Percentiles rank a stretch among this genome's conserved stretches.
Conservation (phyloP, 441 rosid genomes). For the Pelargonium myrrhifolium region DNA sequence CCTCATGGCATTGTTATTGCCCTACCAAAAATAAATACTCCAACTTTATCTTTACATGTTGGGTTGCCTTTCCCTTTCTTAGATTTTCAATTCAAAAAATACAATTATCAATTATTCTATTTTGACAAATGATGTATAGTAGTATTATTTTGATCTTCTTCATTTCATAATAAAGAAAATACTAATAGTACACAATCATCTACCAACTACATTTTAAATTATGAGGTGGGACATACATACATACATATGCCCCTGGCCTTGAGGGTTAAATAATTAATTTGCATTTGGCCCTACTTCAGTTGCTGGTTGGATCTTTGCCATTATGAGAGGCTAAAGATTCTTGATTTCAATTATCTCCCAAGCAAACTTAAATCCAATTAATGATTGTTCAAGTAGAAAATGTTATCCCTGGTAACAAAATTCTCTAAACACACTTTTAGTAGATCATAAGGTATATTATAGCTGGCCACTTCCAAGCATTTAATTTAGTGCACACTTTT, state of each 20-base stretch:
- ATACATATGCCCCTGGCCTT: too few species aligned
- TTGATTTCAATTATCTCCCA: too few species aligned
- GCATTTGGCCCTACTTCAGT: neutral
- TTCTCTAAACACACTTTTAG: neutral
- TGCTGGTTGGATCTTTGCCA: neutral
- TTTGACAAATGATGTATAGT: too few species aligned
- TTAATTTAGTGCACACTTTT: too few species aligned
- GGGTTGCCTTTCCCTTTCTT: neutral
- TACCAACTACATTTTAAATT: too few species aligned
- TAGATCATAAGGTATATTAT: neutral
- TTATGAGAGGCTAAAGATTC: neutral
- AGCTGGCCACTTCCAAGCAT: too few species aligned
- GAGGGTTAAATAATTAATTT: neutral
- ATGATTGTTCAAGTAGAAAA: neutral
- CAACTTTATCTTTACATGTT: neutral
- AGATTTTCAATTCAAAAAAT: neutral
- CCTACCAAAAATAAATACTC: neutral
- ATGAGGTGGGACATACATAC: too few species aligned
- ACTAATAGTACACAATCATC: too few species aligned
- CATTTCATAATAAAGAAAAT: too few species aligned
- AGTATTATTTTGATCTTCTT: too few species aligned
- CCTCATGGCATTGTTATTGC: neutral
- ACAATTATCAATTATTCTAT: neutral
- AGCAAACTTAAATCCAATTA: neutral
- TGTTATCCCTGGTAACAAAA: neutral